Evolutionary conservation across 805 yeast species (phyloP), one percentile per base, ranked within the genome.

Genomic region (Saccharomycopsis lassenensis): DNA sequence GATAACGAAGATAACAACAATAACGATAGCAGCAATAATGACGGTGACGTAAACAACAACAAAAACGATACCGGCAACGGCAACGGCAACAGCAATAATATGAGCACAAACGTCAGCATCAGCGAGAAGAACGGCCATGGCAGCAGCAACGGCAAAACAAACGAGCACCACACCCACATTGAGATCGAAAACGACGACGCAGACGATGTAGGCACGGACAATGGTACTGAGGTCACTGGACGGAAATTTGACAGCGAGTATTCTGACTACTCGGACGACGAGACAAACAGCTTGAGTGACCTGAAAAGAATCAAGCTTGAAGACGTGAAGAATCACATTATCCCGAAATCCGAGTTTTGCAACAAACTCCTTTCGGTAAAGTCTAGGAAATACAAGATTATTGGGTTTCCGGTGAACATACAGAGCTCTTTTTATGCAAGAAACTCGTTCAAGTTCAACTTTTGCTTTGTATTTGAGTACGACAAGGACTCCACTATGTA

Each of bases 271-370:
- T 10, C 15, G 10, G 5, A 12, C 17, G 6, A 14, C 6, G 19
- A 28, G 6, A 12, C 15, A 12, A 7, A 28, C 18, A 7, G 21
- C 14, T 15, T 8, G 6, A 12, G 16, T 17, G 38, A 35, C 7
- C 16, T 6, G 3, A 29, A 16, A 16, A 14, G 27, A 5, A 31
- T 40, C n/a, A 77, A 81, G 48, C 91, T 93, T 55, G 93, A 85
- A 52, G 66, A 82, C 1, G 76, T 91, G 29, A 84, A 84, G 52
- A 89, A 85, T 62, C 91, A 83, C 54, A 72, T 91, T 31, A 89
- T 91, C 19, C 99, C 99, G 1, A 91, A 91, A 51, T 87, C 95
- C 1, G 84, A 79, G 31, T 63, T 91, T 17, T 91, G 97, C 55
- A 84, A 89, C 54, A 68, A 79, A 41, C 64, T 89, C 26, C 67